Base-by-base conservation (phyloP, 2,329 filamentous ascomycete species). In the Nigrospora oryzae region DNA sequence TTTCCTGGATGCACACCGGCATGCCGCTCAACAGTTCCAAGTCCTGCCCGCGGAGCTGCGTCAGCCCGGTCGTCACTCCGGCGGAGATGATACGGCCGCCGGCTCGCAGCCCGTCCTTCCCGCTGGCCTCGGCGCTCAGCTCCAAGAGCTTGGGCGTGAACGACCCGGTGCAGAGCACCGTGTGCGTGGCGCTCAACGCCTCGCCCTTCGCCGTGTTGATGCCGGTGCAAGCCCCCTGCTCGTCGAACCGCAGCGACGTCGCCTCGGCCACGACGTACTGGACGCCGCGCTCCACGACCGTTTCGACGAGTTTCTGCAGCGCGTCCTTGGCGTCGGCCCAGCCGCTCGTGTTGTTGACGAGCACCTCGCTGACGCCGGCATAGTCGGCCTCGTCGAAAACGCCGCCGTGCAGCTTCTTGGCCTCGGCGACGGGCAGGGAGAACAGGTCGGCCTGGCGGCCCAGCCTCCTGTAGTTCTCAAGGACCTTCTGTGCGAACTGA, bases 281-380 rank as follows among this genome's bases (percentile, higher is more conserved):
- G 49, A 83, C 79, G 1, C 81, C 80, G 7, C 77, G 57, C 39
- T 71, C 66, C 5, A 83, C 52, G 14, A 68, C 68, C 46, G 66
- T 65, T 32, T 70, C 67, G 1, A 77, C 82, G 10, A 82, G 68
- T 2, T 72, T 74, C 42, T 66, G 59, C 47, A 84, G 56, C 30
- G 71, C 69, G 51, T 81, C 76, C 3, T 75, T 76, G 2, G 81
- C 80, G n/a, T 76, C 77, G 7, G 71, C 79, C 77, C 78, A 84
- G 1, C 80, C 80, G 57, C 77, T 80, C 28, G 71, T 74, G 53
- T 69, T 73, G 64, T 83, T 83, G 38, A 83, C 62, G 13, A 81
- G 64, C 3, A 83, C 76, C 51, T 80, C 74, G 51, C 73, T 77
- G 40, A 75, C 77, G 2, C 69, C 76, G 0, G 64, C 66, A 53